Conservation (phyloP, 371 early-diverging fungal genomes). For the Mucor mucedo region DNA sequence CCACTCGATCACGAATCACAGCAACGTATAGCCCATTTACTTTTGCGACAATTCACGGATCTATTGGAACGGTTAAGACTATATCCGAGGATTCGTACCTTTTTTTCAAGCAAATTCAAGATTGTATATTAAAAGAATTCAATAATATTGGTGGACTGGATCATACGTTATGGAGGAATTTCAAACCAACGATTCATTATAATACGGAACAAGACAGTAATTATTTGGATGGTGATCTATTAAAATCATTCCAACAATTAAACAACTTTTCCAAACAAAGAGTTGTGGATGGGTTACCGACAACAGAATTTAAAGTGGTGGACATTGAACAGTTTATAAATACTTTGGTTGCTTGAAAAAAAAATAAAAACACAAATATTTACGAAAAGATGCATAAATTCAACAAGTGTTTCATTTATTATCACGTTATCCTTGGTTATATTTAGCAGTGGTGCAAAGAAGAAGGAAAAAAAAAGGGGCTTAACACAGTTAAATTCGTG, state of each 20-base stretch:
- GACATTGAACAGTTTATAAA: constrained; percentile 18
- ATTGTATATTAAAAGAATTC: constrained; percentile 59
- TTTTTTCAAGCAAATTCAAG: constrained; percentile 67
- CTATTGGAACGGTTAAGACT: constrained; percentile 76
- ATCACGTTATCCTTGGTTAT: neutral
- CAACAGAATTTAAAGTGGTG: neutral
- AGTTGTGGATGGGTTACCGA: constrained; percentile 33
- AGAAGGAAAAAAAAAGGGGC: neutral
- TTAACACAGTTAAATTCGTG: neutral
- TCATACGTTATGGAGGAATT: constrained; percentile 72
- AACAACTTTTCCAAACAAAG: constrained; percentile 47
- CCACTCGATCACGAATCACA: constrained; percentile 44
- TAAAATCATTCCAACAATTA: constrained; percentile 79
- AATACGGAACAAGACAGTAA: constrained; percentile 54
- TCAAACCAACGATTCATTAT: constrained; percentile 46
- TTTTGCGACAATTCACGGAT: constrained; percentile 81
- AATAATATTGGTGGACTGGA: constrained; percentile 64
- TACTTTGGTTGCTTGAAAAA: constrained; percentile 14
- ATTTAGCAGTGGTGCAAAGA: neutral
- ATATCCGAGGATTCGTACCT: constrained; percentile 63
- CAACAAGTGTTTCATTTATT: neutral
- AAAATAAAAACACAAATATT: neutral
- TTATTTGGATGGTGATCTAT: constrained; percentile 86
- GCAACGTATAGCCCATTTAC: constrained; percentile 53
- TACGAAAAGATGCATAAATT: neutral